These are phyloP conservation scores for Blastomyces emzantsi DNA, from an alignment of 2,329 filamentous ascomycete species.

Conservation along the genomic window DNA sequence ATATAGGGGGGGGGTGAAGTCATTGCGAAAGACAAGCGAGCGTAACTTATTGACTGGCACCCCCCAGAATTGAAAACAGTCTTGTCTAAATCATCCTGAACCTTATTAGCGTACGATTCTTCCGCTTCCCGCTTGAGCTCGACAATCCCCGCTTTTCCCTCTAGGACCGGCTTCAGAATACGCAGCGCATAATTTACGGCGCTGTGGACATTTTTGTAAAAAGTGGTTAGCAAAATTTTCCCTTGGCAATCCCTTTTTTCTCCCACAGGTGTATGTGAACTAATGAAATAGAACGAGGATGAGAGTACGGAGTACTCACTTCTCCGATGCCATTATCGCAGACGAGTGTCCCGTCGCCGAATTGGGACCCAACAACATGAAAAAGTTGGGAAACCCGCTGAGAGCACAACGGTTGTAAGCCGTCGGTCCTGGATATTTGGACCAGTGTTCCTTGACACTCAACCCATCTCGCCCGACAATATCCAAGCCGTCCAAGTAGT, in stretches of 20 bases:
- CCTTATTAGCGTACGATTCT: slow-evolving; percentile 35
- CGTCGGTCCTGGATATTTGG: slow-evolving; percentile 44
- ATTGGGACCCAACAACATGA: slow-evolving; percentile 28
- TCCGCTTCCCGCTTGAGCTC: slow-evolving; percentile 43
- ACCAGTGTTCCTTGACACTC: slow-evolving; percentile 22
- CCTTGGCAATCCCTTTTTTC: neutral
- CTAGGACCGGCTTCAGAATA: slow-evolving; percentile 46
- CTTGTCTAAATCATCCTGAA: slow-evolving; percentile 38
- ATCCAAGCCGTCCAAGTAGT: slow-evolving; percentile 21
- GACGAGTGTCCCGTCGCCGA: slow-evolving; percentile 36
- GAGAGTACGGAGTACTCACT: slow-evolving; percentile 24
- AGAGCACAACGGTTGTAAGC: slow-evolving; percentile 52
- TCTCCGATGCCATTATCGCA: slow-evolving; percentile 51
- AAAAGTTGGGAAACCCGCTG: slow-evolving; percentile 41
- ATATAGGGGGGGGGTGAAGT: neutral
- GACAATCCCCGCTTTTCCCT: slow-evolving; percentile 34
- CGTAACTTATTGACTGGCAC: slow-evolving; percentile 17
- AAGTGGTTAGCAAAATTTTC: neutral
- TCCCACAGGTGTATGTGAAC: neutral
- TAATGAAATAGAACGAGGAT: neutral
- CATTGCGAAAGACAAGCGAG: neutral
- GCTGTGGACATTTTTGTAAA: slow-evolving; percentile 14
- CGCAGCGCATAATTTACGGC: slow-evolving; percentile 51
- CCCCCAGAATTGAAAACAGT: slow-evolving; percentile 39
- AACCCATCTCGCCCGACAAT: slow-evolving; percentile 20